Evolutionary conservation across 192 early-diverging fungal genomes (phyloP).

Genomic region (Backusella morwellensis): DNA sequence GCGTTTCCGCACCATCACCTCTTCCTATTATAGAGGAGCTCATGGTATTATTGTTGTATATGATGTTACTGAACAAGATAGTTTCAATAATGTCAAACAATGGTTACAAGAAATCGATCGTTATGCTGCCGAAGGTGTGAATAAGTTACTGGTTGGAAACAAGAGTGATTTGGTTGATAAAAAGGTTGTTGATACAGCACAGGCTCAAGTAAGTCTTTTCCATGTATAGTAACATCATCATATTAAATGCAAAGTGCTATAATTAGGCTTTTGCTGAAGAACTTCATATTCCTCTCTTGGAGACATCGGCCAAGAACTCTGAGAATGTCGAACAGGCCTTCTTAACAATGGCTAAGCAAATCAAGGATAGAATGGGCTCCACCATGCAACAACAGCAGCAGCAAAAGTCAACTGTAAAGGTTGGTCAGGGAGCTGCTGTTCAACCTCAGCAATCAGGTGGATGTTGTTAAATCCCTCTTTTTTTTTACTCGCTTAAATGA

Average conservation of each 20-base stretch:
- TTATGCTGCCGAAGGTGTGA: constrained; percentile 95
- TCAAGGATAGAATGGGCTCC: constrained; percentile 82
- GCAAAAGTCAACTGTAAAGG: constrained; percentile 35
- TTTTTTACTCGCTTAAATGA: background rate
- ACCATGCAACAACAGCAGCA: constrained; percentile 35
- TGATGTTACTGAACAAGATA: constrained; percentile 95
- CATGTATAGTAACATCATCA: background rate
- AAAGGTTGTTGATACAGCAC: constrained; percentile 70
- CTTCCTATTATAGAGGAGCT: constrained; percentile 96
- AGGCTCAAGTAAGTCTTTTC: constrained; percentile 22
- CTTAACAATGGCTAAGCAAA: constrained; percentile 99
- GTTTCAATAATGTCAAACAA: constrained; percentile 95
- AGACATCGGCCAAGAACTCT: constrained; percentile 96
- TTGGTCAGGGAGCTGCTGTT: constrained; percentile 37
- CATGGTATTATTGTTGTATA: constrained; percentile 99
- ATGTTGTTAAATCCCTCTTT: constrained; percentile 28
- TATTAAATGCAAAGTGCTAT: background rate
- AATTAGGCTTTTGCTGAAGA: constrained; percentile 79
- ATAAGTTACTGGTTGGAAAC: constrained; percentile 98
- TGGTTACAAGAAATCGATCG: constrained; percentile 99
- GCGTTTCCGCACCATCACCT: constrained; percentile 98
- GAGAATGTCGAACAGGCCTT: constrained; percentile 99
- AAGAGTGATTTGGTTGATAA: constrained; percentile 95
- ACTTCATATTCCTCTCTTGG: constrained; percentile 90
- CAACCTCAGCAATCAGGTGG: constrained; percentile 37